Base-by-base conservation (phyloP, 139 green algal species). In the Raphidocelis subcapitata region DNA sequence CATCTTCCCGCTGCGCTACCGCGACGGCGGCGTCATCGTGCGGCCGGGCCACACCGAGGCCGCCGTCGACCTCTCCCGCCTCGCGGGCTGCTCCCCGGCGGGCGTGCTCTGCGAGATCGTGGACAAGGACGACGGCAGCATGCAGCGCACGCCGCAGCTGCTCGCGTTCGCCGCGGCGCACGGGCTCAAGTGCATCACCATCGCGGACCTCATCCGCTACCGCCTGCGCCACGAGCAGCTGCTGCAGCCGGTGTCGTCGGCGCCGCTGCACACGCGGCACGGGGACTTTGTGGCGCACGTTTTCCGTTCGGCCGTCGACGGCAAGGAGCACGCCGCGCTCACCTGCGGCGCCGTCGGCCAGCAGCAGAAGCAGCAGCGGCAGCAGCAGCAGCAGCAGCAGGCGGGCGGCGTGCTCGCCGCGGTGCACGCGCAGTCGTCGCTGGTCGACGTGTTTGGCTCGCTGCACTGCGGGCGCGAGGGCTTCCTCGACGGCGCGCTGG, bases 91-190 rank as follows among this genome's bases (percentile, higher is more conserved):
- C 65, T 75, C 67, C 33, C 91, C 96, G n/a, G 89, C 90, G 26
- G 96, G 96, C 20, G 95, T 96, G 52, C 85, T 99, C 23, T 98
- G 92, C 77, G 96, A 98, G 82, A 86, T 99, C 20, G 92, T 99
- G 3, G 90, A 97, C 82, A 82, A 84, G 49, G 32, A 77, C 5
- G 87, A 92, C 73, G 94, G 94, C 64, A 86, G 65, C 81, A 98
- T 99, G 94, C 77, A 87, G 1, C 87, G 92, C 31, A 93, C 89
- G 21, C 88, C 88, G 1, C 44, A 94, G 78, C 89, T 98, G 37
- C 75, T 91, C 46, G 75, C 76, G 46, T 97, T 99, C 86, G 90
- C 94, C 0, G 60, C 77, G 52, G 28, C 87, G 61, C 84, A 98
- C 68, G 81, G 76, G 49, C 87, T 99, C 3, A 86, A 86, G 37